phyloP scores from a whole-genome alignment of 2,329 filamentous ascomycete genomes.

The Biscogniauxia sp. region DNA sequence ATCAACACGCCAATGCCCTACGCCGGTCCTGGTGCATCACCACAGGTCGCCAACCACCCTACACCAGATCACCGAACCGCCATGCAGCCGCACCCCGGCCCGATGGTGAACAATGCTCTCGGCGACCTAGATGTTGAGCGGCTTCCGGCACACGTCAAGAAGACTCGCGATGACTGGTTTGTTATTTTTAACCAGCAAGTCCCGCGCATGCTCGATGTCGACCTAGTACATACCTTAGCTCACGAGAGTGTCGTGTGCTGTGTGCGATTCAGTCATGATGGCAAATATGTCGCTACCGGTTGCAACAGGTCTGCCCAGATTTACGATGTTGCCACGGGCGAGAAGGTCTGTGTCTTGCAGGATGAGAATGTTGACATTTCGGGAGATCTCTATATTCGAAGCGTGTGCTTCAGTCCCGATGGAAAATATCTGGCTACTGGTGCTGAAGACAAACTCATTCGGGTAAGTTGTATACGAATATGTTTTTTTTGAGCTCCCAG shows the following conservation, averaged over 20 bases:
- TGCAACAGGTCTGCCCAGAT: conserved; percentile 99
- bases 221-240: conserved; percentile 85
- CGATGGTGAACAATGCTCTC: conserved; percentile 61
- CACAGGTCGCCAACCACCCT: conserved; percentile 77
- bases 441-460: conserved; percentile 95
- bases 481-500: too few relatives aligned
- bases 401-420: conserved; percentile 97
- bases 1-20: conserved; percentile 87
- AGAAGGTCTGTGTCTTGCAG: conserved; percentile 85
- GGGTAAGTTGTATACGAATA: conserved; percentile 56
- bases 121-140: conserved; percentile 86
- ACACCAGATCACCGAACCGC: conserved; percentile 63
- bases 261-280: conserved; percentile 93
- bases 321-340: conserved; percentile 84
- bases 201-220: conserved; percentile 85
- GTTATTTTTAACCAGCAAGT: conserved; percentile 94
- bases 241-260: conserved; percentile 98
- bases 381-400: conserved; percentile 93
- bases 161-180: conserved; percentile 89
- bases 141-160: conserved; percentile 82
- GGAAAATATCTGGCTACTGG: conserved; percentile 92
- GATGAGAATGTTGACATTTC: conserved; percentile 84
- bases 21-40: conserved; percentile 76
- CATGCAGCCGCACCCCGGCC: conserved; percentile 47
- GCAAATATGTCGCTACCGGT: conserved; percentile 92